These are phyloP conservation scores for Blastocystis sp. DNA, from an alignment of 352 stramenopile species.

Conservation along the genomic window DNA sequence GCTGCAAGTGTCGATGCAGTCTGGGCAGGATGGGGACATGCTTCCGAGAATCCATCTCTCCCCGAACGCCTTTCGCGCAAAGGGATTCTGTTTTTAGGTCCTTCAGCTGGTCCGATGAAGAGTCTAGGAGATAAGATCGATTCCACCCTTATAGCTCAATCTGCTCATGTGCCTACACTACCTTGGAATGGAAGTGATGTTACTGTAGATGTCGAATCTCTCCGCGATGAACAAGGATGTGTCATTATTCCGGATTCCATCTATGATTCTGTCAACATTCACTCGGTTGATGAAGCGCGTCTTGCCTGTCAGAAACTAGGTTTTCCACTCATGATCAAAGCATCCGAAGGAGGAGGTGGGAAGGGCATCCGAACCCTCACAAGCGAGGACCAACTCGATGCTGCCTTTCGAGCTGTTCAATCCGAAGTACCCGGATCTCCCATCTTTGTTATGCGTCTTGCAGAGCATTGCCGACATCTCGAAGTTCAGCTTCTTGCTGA, in stretches of 20 bases:
- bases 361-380: slow-evolving; percentile 71
- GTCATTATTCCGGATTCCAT: slow-evolving; percentile 79
- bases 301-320: slow-evolving; percentile 86
- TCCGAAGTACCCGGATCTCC: slow-evolving; percentile 93
- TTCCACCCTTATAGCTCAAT: slow-evolving; percentile 98
- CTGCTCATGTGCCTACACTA: slow-evolving; percentile 93
- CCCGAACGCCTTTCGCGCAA: slow-evolving; percentile 84
- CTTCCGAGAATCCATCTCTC: slow-evolving; percentile 91
- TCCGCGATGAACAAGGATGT: slow-evolving; percentile 39
- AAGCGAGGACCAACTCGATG: slow-evolving; percentile 80
- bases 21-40: slow-evolving; percentile 86
- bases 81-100: slow-evolving; percentile 74
- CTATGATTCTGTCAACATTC: slow-evolving; percentile 75
- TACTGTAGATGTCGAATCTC: slow-evolving; percentile 73
- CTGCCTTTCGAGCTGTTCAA: slow-evolving; percentile 88
- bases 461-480: slow-evolving; percentile 88
- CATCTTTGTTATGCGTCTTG: slow-evolving; percentile 99
- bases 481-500: slow-evolving; percentile 98
- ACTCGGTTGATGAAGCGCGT: slow-evolving; percentile 75
- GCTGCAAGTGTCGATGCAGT: slow-evolving; percentile 64
- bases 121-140: slow-evolving; percentile 95
- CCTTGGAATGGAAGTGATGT: slow-evolving; percentile 94
- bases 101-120: slow-evolving; percentile 90
- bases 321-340: slow-evolving; percentile 99
- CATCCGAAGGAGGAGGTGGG: slow-evolving; percentile 91